These are phyloP conservation scores for Phalaenopsis aphrodite DNA, from an alignment of 106 monocot genomes.

Conservation along the genomic window DNA sequence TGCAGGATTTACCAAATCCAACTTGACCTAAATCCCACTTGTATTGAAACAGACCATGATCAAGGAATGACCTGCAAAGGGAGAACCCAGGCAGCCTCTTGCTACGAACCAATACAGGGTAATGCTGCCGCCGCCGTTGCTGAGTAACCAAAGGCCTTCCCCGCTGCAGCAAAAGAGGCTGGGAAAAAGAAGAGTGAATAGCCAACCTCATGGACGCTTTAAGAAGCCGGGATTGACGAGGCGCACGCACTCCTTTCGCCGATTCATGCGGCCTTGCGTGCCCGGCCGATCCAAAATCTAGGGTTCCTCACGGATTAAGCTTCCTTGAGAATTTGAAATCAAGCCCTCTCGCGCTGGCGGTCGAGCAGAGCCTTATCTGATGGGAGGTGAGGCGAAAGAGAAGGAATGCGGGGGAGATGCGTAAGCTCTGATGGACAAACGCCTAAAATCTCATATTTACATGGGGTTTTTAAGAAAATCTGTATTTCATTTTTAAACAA, in stretches of 20 bases:
- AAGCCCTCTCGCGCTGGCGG: neutral
- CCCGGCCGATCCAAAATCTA: neutral
- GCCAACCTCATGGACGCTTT: slow-evolving; percentile 7
- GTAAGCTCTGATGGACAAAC: no score
- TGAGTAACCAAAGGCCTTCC: neutral
- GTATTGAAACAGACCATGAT: neutral
- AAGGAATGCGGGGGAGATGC: no score
- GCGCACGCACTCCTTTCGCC: neutral
- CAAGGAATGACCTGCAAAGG: slow-evolving; percentile 1
- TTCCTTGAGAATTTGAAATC: neutral
- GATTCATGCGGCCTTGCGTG: neutral
- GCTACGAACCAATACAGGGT: neutral
- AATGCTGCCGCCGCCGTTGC: neutral
- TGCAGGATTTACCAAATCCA: neutral
- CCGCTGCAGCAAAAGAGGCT: slow-evolving; percentile 4
- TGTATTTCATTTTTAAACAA: no score
- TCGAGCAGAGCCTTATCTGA: neutral
- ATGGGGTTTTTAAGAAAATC: no score
- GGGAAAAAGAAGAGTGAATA: neutral
- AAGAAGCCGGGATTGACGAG: slow-evolving; percentile 5
- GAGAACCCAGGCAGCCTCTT: neutral
- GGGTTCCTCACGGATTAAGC: neutral
- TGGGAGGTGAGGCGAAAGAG: neutral
- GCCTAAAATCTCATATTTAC: no score
- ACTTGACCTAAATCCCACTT: neutral